Evolutionary conservation across 2,329 filamentous ascomycete species (phyloP).

Genomic region (Lasiodiplodia citricola): DNA sequence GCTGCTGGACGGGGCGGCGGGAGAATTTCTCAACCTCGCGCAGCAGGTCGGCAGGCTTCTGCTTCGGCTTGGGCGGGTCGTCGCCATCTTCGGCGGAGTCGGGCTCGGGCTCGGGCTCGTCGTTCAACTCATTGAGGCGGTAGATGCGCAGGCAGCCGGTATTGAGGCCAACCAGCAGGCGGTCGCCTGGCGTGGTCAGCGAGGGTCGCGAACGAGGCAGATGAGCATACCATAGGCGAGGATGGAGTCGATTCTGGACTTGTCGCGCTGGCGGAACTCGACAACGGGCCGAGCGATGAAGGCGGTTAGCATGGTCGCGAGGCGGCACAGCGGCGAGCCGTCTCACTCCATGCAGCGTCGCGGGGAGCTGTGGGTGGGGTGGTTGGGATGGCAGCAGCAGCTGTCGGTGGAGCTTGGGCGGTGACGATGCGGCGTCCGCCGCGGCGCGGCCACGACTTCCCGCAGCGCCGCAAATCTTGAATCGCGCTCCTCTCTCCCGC

Average conservation of each 20-base stretch:
- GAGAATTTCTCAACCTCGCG: conserved; percentile 96
- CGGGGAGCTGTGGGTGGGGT: conserved; percentile 2
- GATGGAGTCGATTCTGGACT: conserved; percentile 95
- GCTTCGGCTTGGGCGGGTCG: conserved; percentile 48
- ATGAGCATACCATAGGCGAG: conserved; percentile 75
- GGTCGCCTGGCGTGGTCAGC: conserved; percentile 67
- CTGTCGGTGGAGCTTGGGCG: conserved; percentile 5
- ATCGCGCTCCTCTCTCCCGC: too few relatives aligned
- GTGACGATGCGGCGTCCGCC: conserved; percentile 16
- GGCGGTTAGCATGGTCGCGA: conserved; percentile 80
- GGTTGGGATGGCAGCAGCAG: not conserved
- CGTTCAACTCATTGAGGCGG: conserved; percentile 75
- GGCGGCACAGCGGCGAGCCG: not conserved
- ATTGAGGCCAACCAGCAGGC: conserved; percentile 88
- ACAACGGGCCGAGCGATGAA: conserved; percentile 96
- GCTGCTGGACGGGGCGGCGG: conserved; percentile 84
- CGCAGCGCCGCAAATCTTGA: not conserved
- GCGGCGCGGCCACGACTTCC: not conserved
- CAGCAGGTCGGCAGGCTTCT: conserved; percentile 74
- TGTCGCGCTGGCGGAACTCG: conserved; percentile 94
- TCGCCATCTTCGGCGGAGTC: conserved; percentile 39
- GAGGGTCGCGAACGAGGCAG: not conserved
- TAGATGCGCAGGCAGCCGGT: conserved; percentile 89
- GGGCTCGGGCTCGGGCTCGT: conserved; percentile 48
- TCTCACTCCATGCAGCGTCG: conserved; percentile 10